A percentile compares a stretch with the other conserved stretches of the same genome.
phyloP scores from a whole-genome alignment of 257 asterid species.

The Lycium ferocissimum region DNA sequence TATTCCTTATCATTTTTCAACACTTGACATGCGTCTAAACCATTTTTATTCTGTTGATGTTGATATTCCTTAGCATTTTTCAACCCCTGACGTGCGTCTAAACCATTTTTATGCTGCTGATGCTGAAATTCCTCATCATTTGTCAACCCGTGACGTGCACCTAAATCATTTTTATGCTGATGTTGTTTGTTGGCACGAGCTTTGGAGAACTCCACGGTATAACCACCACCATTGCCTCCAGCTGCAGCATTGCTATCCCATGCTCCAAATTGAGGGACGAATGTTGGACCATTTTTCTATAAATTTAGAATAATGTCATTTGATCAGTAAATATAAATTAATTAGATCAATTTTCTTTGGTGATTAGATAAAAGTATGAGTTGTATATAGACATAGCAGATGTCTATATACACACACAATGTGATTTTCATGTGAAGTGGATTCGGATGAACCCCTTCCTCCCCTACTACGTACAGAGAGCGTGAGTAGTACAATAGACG shows the following conservation, averaged over 20 bases:
- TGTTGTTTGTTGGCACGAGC: conserved; percentile 22
- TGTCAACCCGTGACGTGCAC: background rate
- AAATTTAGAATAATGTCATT: background rate
- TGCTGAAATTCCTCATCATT: background rate
- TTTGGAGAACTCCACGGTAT: conserved; percentile 15
- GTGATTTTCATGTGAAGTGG: too few relatives aligned
- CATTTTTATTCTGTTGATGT: background rate
- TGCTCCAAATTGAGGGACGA: conserved; percentile 24
- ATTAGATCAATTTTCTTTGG: background rate
- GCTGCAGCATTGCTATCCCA: conserved; percentile 10
- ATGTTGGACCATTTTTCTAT: conserved; percentile 14
- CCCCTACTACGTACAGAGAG: background rate
- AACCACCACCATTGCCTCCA: background rate
- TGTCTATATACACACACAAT: too few relatives aligned
- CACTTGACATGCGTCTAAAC: background rate
- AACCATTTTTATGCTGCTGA: background rate
- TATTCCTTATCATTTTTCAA: background rate
- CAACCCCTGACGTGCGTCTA: background rate
- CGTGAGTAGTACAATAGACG: background rate
- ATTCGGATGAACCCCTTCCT: background rate
- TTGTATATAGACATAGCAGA: background rate
- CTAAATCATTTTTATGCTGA: background rate
- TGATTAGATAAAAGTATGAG: background rate
- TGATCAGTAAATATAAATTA: background rate
- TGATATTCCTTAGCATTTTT: background rate